Percentiles rank a stretch among this genome's conserved stretches.
phyloP scores from a whole-genome alignment of 1,139 yeast genomes.

The Hyphopichia buzzinii region DNA sequence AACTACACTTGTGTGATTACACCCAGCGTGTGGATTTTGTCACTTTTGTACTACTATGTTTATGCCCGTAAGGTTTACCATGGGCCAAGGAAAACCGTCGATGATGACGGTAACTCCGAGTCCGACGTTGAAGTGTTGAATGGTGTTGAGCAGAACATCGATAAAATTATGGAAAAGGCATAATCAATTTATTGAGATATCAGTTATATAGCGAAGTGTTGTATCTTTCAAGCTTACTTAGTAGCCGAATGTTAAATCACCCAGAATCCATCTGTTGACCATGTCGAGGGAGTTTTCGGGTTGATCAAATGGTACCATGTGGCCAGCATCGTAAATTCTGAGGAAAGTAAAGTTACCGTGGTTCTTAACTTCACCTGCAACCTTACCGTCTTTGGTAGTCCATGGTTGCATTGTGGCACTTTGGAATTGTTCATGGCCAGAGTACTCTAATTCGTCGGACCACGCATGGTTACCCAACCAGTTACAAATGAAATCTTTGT shows the following conservation, averaged over 20 bases:
- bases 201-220: too few relatives aligned
- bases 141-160: not conserved
- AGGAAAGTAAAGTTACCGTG: conserved; percentile 56
- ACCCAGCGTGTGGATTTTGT: conserved; percentile 37
- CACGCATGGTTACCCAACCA: conserved; percentile 41
- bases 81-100: conserved; percentile 46
- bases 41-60: conserved; percentile 41
- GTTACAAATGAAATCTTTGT: conserved; percentile 39
- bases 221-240: too few relatives aligned
- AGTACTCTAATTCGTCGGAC: conserved; percentile 30
- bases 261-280: conserved; percentile 75
- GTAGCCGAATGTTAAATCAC: conserved; percentile 35
- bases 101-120: conserved; percentile 9
- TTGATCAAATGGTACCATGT: conserved; percentile 81
- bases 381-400: conserved; percentile 38
- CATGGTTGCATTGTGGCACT: conserved; percentile 37
- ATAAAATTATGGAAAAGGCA: not conserved
- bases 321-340: conserved; percentile 67
- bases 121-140: not conserved
- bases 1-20: conserved; percentile 61
- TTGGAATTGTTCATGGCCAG: conserved; percentile 24
- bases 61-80: conserved; percentile 48
- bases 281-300: conserved; percentile 71
- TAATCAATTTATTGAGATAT: not conserved
- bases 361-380: conserved; percentile 60